Evolutionary conservation across 192 early-diverging fungal species (phyloP).

Genomic region (Spizellomyces sp.): DNA sequence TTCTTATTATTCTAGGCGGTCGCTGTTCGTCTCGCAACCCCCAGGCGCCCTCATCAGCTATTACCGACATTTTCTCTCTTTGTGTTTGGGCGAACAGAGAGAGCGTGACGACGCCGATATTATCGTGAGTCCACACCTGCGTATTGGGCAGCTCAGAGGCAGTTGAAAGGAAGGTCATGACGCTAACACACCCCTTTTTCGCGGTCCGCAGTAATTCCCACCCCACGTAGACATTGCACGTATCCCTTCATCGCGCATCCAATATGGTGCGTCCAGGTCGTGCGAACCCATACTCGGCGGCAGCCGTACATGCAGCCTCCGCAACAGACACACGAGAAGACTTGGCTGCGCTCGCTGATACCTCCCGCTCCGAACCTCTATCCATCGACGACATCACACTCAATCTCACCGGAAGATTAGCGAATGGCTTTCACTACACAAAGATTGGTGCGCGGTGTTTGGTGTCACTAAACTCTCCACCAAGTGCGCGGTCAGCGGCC

Average conservation of each 20-base stretch:
- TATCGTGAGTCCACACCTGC: too few relatives aligned
- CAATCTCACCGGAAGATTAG: slow-evolving; percentile 20
- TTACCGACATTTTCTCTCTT: too few relatives aligned
- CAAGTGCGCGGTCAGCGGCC: slow-evolving; percentile 37
- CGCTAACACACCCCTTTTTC: too few relatives aligned
- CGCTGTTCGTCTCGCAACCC: too few relatives aligned
- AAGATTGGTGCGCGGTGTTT: slow-evolving; percentile 69
- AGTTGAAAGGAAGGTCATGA: too few relatives aligned
- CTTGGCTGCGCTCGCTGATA: slow-evolving; percentile 8
- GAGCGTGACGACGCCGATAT: too few relatives aligned
- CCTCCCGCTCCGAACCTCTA: slow-evolving; percentile 5
- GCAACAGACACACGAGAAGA: slow-evolving; percentile 12
- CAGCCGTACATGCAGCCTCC: slow-evolving; percentile 22
- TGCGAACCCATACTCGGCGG: slow-evolving; percentile 40
- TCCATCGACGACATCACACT: slow-evolving; percentile 15
- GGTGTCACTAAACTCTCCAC: slow-evolving; percentile 50
- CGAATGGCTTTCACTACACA: slow-evolving; percentile 63
- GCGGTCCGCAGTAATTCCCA: too few relatives aligned
- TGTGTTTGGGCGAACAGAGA: too few relatives aligned
- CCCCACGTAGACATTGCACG: too few relatives aligned
- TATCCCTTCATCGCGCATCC: neutral
- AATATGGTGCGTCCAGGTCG: slow-evolving; percentile 35
- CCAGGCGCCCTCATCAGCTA: too few relatives aligned
- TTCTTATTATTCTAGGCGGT: too few relatives aligned
- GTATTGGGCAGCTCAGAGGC: too few relatives aligned